These are phyloP conservation scores for Gloeopeniophorella convolvens DNA, from an alignment of 768 basidiomycete species.

Conservation along the genomic window DNA sequence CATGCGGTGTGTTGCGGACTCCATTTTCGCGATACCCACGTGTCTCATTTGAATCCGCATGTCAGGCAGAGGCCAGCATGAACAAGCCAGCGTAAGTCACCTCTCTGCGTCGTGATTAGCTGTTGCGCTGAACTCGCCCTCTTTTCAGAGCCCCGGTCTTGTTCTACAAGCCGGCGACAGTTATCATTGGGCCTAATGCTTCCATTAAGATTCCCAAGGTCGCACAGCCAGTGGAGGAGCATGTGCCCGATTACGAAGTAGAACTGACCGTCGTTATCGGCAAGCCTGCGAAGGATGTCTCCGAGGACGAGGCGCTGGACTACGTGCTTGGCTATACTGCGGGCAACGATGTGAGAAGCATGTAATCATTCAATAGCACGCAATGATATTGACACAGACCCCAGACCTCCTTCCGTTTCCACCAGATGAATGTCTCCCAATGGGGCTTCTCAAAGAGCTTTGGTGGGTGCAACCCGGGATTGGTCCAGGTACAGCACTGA, in stretches of 20 bases:
- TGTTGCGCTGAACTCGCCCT: neutral
- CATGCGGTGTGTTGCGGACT: slow-evolving; percentile 52
- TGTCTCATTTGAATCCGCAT: neutral
- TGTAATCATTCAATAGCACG: neutral
- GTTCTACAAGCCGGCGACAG: slow-evolving; percentile 71
- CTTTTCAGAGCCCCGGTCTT: slow-evolving; percentile 54
- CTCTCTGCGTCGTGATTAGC: neutral
- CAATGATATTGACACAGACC: neutral
- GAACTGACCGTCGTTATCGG: slow-evolving; percentile 81
- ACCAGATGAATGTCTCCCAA: slow-evolving; percentile 74
- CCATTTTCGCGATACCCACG: neutral
- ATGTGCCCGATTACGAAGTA: slow-evolving; percentile 78
- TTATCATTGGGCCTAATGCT: slow-evolving; percentile 65
- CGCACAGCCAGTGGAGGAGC: slow-evolving; percentile 62
- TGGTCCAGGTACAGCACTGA: neutral
- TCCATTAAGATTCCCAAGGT: slow-evolving; percentile 58
- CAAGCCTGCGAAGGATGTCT: slow-evolving; percentile 71
- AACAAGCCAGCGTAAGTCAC: slow-evolving; percentile 51
- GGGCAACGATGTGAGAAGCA: slow-evolving; percentile 61
- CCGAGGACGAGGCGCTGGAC: slow-evolving; percentile 73
- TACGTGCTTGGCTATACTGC: slow-evolving; percentile 82
- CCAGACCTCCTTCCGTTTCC: slow-evolving; percentile 76
- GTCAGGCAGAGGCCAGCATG: slow-evolving; percentile 62
- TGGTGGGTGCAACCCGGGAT: slow-evolving; percentile 39
- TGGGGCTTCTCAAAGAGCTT: slow-evolving; percentile 89